Conservation (phyloP, 306 rosid genomes). For the Fragaria ananassa region DNA sequence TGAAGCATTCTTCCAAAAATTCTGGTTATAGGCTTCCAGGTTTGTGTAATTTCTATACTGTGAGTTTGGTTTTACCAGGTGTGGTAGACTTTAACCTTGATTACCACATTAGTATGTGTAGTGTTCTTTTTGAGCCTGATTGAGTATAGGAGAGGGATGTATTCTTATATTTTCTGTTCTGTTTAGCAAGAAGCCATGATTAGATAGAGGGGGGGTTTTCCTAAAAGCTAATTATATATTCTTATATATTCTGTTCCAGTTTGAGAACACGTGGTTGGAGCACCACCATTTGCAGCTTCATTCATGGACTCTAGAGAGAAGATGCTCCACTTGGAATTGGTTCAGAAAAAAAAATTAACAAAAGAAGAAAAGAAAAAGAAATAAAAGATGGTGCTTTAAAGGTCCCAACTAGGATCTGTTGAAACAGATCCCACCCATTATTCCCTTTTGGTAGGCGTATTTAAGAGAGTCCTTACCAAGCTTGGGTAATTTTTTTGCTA, state of each 20-base stretch:
- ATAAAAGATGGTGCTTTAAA: background rate
- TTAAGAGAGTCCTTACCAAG: background rate
- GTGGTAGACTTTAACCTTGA: constrained; percentile 3
- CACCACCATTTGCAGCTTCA: background rate
- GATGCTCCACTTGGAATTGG: background rate
- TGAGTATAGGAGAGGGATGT: background rate
- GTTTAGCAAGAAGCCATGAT: background rate
- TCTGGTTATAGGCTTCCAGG: constrained; percentile 75
- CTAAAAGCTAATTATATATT: background rate
- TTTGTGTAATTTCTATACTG: constrained; percentile 34
- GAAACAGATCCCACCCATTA: background rate
- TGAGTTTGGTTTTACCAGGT: background rate
- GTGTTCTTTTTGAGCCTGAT: background rate
- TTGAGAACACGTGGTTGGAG: background rate
- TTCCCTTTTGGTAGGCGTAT: background rate
- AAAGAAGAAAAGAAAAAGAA: too few relatives aligned
- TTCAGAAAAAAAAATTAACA: background rate
- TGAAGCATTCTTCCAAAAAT: constrained; percentile 54
- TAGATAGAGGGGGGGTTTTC: background rate
- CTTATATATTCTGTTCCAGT: background rate
- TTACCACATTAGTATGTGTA: background rate
- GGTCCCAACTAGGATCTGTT: background rate
- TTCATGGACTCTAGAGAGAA: background rate
- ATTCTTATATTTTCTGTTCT: background rate
- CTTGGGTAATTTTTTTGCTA: background rate